Evolutionary conservation across 805 yeast genomes (phyloP).

Genomic region (Wickerhamomyces subpelliculosus): DNA sequence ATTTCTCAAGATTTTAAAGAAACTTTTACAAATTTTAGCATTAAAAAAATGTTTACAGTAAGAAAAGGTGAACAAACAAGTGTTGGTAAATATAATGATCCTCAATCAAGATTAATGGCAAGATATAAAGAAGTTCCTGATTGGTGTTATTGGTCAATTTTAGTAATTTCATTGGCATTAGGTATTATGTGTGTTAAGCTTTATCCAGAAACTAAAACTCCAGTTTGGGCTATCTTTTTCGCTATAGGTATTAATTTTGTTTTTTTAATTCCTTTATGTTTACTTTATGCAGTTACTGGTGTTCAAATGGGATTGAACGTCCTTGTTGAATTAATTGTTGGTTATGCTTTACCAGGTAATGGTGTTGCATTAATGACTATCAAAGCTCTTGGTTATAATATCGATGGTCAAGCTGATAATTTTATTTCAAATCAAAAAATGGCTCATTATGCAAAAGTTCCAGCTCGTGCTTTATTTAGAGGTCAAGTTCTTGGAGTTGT

Average conservation of each 20-base stretch:
- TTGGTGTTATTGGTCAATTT: constrained; percentile 41
- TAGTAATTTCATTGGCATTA: constrained; percentile 33
- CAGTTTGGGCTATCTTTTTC: constrained; percentile 51
- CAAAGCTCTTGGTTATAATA: constrained; percentile 24
- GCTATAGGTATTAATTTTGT: constrained; percentile 39
- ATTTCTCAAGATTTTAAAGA: constrained; percentile 24
- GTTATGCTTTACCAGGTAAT: constrained; percentile 48
- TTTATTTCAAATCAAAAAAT: background rate
- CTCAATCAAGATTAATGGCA: constrained; percentile 49
- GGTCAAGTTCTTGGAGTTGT: background rate
- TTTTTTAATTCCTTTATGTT: constrained; percentile 41
- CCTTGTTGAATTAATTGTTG: constrained; percentile 45
- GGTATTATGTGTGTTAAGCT: constrained; percentile 36
- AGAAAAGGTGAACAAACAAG: constrained; percentile 3
- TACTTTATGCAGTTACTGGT: constrained; percentile 40
- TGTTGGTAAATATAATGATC: constrained; percentile 33
- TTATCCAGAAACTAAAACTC: constrained; percentile 37
- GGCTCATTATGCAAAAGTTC: constrained; percentile 1
- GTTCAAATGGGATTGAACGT: constrained; percentile 40
- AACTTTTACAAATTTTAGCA: constrained; percentile 5
- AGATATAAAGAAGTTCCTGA: constrained; percentile 51
- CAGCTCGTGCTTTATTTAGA: background rate
- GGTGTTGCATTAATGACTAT: constrained; percentile 43
- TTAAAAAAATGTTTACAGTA: background rate
- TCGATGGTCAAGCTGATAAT: constrained; percentile 1